phyloP scores from a whole-genome alignment of 306 rosid genomes.

The Alnus rubra region DNA sequence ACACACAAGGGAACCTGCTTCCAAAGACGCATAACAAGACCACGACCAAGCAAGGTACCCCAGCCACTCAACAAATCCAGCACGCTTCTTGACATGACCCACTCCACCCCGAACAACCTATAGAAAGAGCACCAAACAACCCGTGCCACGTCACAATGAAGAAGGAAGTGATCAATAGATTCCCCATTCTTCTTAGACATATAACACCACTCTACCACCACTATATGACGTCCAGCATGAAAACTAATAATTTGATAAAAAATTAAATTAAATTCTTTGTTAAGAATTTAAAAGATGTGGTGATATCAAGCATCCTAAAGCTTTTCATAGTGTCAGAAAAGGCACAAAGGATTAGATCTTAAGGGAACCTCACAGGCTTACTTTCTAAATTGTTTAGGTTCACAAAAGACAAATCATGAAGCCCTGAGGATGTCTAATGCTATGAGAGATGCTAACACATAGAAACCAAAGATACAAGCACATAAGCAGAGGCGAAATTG shows the following conservation, averaged over 20 bases:
- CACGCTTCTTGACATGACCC: no score
- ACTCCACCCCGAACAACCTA: no score
- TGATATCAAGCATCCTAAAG: not conserved
- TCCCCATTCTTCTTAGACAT: no score
- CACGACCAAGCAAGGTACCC: no score
- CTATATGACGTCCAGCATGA: not conserved
- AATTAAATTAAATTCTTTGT: not conserved
- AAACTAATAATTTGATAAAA: conserved; percentile 1
- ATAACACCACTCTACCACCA: no score
- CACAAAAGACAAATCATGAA: not conserved
- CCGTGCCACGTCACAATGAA: no score
- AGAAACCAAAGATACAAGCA: not conserved
- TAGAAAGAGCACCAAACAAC: no score
- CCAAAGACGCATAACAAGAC: no score
- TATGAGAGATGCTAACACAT: not conserved
- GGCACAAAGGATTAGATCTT: not conserved
- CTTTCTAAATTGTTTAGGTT: not conserved
- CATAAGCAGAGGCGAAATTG: not conserved
- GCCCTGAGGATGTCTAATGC: not conserved
- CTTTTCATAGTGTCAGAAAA: not conserved
- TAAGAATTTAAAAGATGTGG: not conserved
- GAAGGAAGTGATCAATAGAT: no score
- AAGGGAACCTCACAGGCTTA: not conserved
- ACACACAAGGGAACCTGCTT: no score
- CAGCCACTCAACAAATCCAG: no score